Base-by-base conservation (phyloP, 2,329 filamentous ascomycete genomes). In the Coniochaeta sp. region DNA sequence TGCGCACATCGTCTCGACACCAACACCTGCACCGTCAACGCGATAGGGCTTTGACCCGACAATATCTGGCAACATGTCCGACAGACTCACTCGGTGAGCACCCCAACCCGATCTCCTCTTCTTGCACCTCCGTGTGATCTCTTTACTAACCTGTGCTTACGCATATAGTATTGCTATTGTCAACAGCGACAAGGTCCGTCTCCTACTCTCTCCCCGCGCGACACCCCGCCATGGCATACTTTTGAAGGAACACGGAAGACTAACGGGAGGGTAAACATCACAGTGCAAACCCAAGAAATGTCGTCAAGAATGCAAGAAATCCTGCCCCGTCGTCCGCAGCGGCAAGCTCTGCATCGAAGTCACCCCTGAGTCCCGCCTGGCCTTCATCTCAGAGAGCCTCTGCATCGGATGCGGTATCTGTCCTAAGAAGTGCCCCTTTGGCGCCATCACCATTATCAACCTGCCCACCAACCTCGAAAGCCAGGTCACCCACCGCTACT, bases 351-450 rank as follows among this genome's bases (percentile, higher is more conserved):
- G 62, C 74, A 96, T 97, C 69, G 92, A 99, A 78, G 95, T 99
- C 64, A 78, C 81, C 50, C 77, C 89, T 57, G 82, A 89, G 53
- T 95, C 92, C 59, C 92, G 92, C 66, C 92, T 99, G 63, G 94
- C 94, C 69, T 99, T 96, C 79, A 95, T 99, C 65, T 97, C 92
- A 59, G 94, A 99, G 72, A 84, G 84, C 58, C 83, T 97, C 55
- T 97, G 92, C 70, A 96, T 97, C 65, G 94, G 94, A 72, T 99
- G 95, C 68, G 95, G 94, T 85, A 99, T 99, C 76, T 99, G 95
- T 72, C 91, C 92, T 42, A 99, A 99, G 79, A 97, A 97, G 73
- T 99, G 94, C 71, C 94, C 94, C 14, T 99, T 99, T 73, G 87
- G 91, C 67, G 94, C 94, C 64, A 99, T 99, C 74, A 95, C 92